phyloP scores from a whole-genome alignment of 768 basidiomycete genomes.

The Xerocomus spinulosus region DNA sequence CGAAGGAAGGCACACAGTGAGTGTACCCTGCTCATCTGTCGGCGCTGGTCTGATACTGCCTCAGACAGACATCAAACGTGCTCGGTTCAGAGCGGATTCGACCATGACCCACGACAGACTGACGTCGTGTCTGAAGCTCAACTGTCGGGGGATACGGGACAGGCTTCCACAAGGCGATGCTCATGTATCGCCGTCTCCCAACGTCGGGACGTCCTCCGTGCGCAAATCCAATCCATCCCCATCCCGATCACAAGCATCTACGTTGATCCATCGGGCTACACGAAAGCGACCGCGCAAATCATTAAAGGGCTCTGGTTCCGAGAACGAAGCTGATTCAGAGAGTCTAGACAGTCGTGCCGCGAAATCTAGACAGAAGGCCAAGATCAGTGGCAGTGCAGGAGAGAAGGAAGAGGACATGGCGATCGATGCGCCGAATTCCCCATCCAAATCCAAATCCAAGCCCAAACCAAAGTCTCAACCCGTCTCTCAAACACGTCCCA shows the following conservation, averaged over 20 bases:
- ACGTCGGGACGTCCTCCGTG: constrained; percentile 7
- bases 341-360: constrained; percentile 1
- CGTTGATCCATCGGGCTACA: constrained; percentile 4
- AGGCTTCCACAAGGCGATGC: constrained; percentile 9
- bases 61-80: constrained; percentile 70
- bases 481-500: constrained; percentile 3
- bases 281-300: constrained; percentile 27
- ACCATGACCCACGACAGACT: constrained; percentile 63
- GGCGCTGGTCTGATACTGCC: background rate
- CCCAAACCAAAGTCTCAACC: constrained; percentile 14
- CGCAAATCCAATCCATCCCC: constrained; percentile 26
- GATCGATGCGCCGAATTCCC: constrained; percentile 6
- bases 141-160: constrained; percentile 46
- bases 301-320: constrained; percentile 18
- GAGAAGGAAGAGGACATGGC: constrained; percentile 8
- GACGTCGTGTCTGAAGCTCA: constrained; percentile 49
- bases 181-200: constrained; percentile 3
- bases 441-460: constrained; percentile 13
- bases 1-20: constrained; percentile 71
- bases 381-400: background rate
- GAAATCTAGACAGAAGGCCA: constrained; percentile 9
- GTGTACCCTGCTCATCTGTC: background rate
- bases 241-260: constrained; percentile 16
- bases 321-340: constrained; percentile 14
- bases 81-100: constrained; percentile 75